Percentiles rank a stretch among this genome's conserved stretches.
phyloP scores from a whole-genome alignment of 306 rosid species.

The Gastrolobium bilobum region DNA sequence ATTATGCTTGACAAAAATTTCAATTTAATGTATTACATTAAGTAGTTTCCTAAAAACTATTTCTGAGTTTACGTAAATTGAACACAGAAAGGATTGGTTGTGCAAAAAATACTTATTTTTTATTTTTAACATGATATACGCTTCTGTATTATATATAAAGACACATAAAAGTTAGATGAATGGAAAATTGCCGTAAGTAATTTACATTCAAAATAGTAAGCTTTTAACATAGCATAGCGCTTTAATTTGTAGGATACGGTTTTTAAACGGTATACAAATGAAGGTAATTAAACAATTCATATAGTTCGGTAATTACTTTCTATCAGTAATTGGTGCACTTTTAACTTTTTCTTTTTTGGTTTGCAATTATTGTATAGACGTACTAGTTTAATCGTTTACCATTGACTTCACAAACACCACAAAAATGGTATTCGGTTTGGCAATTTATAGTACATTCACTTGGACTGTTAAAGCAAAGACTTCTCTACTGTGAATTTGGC shows the following conservation, averaged over 20 bases:
- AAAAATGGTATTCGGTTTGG: not conserved
- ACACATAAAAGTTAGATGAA: too few relatives aligned
- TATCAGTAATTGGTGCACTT: not conserved
- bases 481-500: not conserved
- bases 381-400: not conserved
- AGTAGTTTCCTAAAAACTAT: too few relatives aligned
- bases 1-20: too few relatives aligned
- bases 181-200: too few relatives aligned
- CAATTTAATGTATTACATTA: too few relatives aligned
- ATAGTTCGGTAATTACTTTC: not conserved
- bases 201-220: too few relatives aligned
- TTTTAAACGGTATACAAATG: not conserved
- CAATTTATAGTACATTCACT: not conserved
- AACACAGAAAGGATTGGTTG: too few relatives aligned
- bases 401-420: constrained; percentile 21
- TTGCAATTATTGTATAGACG: not conserved
- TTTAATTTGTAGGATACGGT: not conserved
- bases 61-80: too few relatives aligned
- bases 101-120: too few relatives aligned
- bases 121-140: too few relatives aligned
- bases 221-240: too few relatives aligned
- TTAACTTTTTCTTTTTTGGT: not conserved
- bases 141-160: too few relatives aligned
- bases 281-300: not conserved
- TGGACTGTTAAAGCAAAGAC: constrained; percentile 32